These are phyloP conservation scores for Schizothecium vesticola DNA, from an alignment of 495 filamentous ascomycete species.

Conservation along the genomic window DNA sequence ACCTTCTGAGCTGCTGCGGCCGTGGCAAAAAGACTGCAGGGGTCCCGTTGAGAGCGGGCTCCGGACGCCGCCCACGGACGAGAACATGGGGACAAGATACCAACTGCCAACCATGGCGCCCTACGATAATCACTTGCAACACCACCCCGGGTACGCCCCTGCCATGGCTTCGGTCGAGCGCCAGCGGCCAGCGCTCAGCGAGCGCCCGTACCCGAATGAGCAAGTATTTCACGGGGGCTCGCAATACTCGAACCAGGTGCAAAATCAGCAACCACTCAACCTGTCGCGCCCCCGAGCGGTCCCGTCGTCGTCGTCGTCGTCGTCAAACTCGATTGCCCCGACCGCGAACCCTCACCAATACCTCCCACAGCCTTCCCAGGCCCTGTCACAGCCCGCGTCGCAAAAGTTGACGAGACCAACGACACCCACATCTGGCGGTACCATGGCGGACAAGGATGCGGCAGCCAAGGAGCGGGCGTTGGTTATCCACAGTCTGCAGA, in stretches of 20 bases:
- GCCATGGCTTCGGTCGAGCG: slow-evolving; percentile 16
- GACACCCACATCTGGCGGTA: slow-evolving; percentile 29
- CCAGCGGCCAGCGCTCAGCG: slow-evolving; percentile 23
- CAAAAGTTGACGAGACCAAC: slow-evolving; percentile 24
- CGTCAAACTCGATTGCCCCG: slow-evolving; percentile 9
- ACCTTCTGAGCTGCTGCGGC: background rate
- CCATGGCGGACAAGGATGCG: slow-evolving; percentile 23
- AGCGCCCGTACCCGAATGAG: slow-evolving; percentile 27
- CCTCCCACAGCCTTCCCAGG: slow-evolving; percentile 3
- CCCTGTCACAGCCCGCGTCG: slow-evolving; percentile 15
- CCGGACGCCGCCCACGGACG: slow-evolving; percentile 47
- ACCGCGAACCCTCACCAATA: slow-evolving; percentile 5
- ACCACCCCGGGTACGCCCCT: slow-evolving; percentile 29
- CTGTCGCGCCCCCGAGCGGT: slow-evolving; percentile 10
- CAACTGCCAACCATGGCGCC: slow-evolving; percentile 38
- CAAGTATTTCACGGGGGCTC: slow-evolving; percentile 20
- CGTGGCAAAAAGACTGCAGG: background rate
- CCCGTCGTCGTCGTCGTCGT: background rate
- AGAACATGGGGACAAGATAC: slow-evolving; percentile 44
- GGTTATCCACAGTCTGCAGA: slow-evolving; percentile 58
- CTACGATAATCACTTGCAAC: slow-evolving; percentile 36
- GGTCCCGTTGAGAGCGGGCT: slow-evolving; percentile 29
- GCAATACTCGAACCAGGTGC: slow-evolving; percentile 13
- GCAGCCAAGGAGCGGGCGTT: slow-evolving; percentile 39
- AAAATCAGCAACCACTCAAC: background rate